Conservation (phyloP, 495 filamentous ascomycete species). For the Tuber magnatum region DNA sequence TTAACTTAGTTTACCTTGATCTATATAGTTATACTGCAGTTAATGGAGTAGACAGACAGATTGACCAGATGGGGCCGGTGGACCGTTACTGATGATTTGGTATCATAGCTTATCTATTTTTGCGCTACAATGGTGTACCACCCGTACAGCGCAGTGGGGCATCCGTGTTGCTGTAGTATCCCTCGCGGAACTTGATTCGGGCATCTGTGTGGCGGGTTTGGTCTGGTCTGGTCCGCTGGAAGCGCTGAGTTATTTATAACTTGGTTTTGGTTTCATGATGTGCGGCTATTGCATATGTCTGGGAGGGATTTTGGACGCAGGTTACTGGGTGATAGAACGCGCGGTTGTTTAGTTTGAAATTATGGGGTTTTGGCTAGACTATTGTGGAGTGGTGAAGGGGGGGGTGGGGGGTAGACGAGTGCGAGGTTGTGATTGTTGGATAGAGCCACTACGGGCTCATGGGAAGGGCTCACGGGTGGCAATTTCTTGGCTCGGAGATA, state of each 20-base stretch:
- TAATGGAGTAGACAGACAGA: neutral
- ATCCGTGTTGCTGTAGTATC: neutral
- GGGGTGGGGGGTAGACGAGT: neutral
- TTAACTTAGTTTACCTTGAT: neutral
- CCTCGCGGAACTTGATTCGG: neutral
- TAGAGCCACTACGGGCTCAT: no score
- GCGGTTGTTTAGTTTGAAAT: neutral
- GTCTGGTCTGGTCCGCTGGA: neutral
- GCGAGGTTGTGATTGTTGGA: neutral
- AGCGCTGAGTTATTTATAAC: conserved; percentile 1
- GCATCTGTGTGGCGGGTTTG: neutral
- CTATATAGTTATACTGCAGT: neutral
- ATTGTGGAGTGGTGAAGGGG: neutral
- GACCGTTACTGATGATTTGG: neutral
- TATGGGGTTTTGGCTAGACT: neutral
- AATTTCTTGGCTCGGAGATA: neutral
- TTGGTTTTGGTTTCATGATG: neutral
- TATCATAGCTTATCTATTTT: neutral
- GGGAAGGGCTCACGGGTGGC: neutral
- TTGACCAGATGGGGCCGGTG: neutral
- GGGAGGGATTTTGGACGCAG: neutral
- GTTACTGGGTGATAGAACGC: neutral
- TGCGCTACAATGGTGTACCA: neutral
- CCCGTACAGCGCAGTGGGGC: neutral
- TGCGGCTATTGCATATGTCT: neutral